phyloP scores from a whole-genome alignment of 2,329 filamentous ascomycete species.

The Aspergillus intermedius region DNA sequence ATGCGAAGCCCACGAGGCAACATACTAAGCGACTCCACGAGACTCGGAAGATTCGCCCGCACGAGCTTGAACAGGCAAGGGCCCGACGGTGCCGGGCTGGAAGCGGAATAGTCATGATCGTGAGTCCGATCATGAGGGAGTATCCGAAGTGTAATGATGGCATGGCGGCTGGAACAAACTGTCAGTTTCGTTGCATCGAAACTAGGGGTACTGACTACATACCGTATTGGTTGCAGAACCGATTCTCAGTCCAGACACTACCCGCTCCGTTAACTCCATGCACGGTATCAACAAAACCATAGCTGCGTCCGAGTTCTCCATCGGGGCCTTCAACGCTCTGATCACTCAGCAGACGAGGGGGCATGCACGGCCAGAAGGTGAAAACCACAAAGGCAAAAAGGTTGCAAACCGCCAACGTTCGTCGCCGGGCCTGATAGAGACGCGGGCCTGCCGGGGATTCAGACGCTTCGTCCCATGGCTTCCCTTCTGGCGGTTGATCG shows the following conservation, averaged over 20 bases:
- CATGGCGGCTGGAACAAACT: constrained; percentile 54
- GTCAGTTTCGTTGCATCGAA: background rate
- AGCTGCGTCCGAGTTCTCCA: constrained; percentile 54
- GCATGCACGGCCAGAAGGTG: constrained; percentile 57
- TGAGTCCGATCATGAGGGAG: constrained; percentile 65
- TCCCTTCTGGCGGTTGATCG: constrained; percentile 34
- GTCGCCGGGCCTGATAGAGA: constrained; percentile 51
- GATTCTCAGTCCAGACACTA: constrained; percentile 66
- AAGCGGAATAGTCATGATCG: constrained; percentile 60
- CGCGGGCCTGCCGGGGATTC: constrained; percentile 43
- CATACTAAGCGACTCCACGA: constrained; percentile 48
- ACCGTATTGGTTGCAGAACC: constrained; percentile 70
- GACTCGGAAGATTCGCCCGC: constrained; percentile 33
- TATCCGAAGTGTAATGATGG: constrained; percentile 71
- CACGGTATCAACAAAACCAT: constrained; percentile 55
- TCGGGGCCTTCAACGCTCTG: constrained; percentile 48
- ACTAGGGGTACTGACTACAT: constrained; percentile 18
- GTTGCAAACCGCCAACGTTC: constrained; percentile 55
- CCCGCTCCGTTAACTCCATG: constrained; percentile 53
- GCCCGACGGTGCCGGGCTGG: constrained; percentile 47
- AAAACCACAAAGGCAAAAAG: constrained; percentile 55
- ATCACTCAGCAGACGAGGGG: constrained; percentile 52
- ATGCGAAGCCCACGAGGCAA: constrained; percentile 51
- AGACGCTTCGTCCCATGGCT: constrained; percentile 27
- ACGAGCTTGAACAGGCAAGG: constrained; percentile 16